phyloP scores from a whole-genome alignment of 2,329 filamentous ascomycete species.

The Neofusicoccum sp. region DNA sequence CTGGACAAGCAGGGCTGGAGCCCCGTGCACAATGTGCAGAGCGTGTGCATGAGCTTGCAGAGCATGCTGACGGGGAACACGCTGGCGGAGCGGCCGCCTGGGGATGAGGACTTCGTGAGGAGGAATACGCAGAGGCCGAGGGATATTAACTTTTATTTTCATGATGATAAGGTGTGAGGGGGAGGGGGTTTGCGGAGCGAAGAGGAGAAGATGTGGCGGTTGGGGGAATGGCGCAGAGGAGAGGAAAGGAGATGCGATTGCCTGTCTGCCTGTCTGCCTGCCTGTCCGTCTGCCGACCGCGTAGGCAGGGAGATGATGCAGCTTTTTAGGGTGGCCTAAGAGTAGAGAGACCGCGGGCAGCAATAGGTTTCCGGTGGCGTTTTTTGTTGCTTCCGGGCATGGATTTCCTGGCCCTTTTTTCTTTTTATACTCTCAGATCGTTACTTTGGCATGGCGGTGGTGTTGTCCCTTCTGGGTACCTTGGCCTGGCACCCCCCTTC shows the following conservation, averaged over 20 bases:
- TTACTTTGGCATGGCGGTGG: slow-evolving; percentile 1
- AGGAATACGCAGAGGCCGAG: slow-evolving; percentile 75
- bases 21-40: slow-evolving; percentile 95
- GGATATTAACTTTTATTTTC: slow-evolving; percentile 92
- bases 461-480: too few species aligned
- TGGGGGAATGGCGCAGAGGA: background rate
- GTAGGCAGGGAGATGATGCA: too few species aligned
- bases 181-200: background rate
- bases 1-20: slow-evolving; percentile 88
- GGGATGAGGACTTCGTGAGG: slow-evolving; percentile 84
- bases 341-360: too few species aligned
- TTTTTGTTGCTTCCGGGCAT: too few species aligned
- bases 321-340: too few species aligned
- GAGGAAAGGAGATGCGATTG: too few species aligned
- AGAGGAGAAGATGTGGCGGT: background rate
- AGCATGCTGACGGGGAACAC: slow-evolving; percentile 97
- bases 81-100: slow-evolving; percentile 84
- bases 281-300: too few species aligned
- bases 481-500: too few species aligned
- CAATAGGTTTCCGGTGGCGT: background rate
- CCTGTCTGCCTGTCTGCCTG: too few species aligned
- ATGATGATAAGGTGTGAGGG: slow-evolving; percentile 67
- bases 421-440: background rate
- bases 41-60: slow-evolving; percentile 93
- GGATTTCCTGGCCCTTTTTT: background rate